phyloP scores from a whole-genome alignment of 163 green algal genomes.

The Scenedesmus sp. region DNA sequence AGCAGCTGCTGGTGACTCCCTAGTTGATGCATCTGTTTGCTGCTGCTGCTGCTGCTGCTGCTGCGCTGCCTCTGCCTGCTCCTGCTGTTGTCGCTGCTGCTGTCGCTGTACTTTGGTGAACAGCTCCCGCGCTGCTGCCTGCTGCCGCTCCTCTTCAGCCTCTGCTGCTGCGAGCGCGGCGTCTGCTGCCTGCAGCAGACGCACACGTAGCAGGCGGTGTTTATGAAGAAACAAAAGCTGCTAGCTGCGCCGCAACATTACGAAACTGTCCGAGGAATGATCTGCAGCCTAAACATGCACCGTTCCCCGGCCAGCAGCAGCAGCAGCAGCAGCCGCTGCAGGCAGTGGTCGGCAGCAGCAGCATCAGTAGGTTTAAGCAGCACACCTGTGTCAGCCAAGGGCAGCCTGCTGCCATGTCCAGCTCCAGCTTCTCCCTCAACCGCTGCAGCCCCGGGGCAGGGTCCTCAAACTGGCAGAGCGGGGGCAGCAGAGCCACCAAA shows the following conservation, averaged over 20 bases:
- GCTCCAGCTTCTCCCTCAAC: conserved; percentile 78
- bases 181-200: background rate
- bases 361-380: background rate
- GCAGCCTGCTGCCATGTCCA: conserved; percentile 59
- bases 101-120: background rate
- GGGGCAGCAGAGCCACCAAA: background rate
- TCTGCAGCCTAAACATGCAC: background rate
- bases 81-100: background rate
- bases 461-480: conserved; percentile 79
- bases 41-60: conserved; percentile 21
- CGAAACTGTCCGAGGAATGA: background rate
- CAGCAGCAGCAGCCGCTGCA: background rate
- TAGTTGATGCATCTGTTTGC: background rate
- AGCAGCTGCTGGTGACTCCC: background rate
- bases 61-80: background rate
- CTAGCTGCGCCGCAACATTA: no score
- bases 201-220: background rate
- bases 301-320: background rate
- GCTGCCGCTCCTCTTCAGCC: conserved; percentile 28
- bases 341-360: background rate
- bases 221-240: no score
- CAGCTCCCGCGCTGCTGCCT: conserved; percentile 12
- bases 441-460: conserved; percentile 76
- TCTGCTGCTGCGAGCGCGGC: conserved; percentile 28
- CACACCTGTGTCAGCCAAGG: conserved; percentile 55